Conservation (phyloP, 257 asterid genomes). For the Galeopsis tetrahit region DNA sequence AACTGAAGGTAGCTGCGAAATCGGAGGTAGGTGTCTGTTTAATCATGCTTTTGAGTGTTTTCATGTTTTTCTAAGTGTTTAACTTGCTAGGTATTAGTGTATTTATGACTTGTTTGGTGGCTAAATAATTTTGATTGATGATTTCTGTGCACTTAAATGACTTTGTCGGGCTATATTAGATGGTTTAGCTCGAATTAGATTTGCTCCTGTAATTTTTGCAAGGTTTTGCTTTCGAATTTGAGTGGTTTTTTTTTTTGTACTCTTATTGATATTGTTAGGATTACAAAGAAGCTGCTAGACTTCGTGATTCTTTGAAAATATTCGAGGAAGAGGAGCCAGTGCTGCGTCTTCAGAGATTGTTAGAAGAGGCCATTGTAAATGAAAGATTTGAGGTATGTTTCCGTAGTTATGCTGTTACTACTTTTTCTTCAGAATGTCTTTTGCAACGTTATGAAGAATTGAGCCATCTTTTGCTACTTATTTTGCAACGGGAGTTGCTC, state of each 20-base stretch:
- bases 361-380: constrained; percentile 77
- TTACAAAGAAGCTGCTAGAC: constrained; percentile 85
- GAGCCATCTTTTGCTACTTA: background rate
- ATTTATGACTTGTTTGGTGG: constrained; percentile 9
- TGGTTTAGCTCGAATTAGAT: background rate
- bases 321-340: constrained; percentile 88
- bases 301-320: constrained; percentile 75
- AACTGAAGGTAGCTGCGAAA: constrained; percentile 73
- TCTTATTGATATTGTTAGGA: constrained; percentile 43
- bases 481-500: background rate
- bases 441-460: background rate
- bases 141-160: background rate
- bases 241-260: background rate
- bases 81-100: constrained; percentile 1
- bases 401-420: constrained; percentile 37
- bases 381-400: constrained; percentile 71
- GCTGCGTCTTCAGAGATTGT: constrained; percentile 62
- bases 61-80: background rate
- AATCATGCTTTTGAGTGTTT: background rate
- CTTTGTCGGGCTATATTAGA: background rate
- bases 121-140: background rate
- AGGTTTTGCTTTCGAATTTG: background rate
- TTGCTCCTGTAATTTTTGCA: background rate
- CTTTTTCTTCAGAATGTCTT: background rate
- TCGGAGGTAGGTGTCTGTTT: constrained; percentile 70